phyloP scores from a whole-genome alignment of 352 stramenopile species.

The Pythium guiyangense region DNA sequence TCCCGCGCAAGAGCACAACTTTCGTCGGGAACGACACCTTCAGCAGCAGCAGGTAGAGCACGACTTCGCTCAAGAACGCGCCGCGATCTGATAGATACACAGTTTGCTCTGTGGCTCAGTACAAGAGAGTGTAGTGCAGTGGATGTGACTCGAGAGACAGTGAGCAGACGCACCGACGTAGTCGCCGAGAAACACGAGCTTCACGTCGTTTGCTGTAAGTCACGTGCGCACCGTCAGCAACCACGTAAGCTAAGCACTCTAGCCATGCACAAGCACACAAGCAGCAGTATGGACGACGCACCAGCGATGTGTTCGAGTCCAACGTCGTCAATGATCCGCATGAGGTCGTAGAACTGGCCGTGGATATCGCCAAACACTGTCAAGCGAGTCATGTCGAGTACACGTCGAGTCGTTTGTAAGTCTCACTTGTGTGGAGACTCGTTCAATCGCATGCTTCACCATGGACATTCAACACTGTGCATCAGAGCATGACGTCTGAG shows the following conservation, averaged over 20 bases:
- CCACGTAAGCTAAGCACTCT: no score
- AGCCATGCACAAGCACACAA: no score
- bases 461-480: neutral
- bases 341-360: slow-evolving; percentile 78
- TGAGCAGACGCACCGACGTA: slow-evolving; percentile 46
- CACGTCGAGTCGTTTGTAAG: no score
- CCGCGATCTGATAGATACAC: slow-evolving; percentile 43
- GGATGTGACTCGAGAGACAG: neutral
- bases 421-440: no score
- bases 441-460: no score
- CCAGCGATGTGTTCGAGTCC: slow-evolving; percentile 29
- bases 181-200: slow-evolving; percentile 71
- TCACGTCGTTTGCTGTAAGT: slow-evolving; percentile 32
- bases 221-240: neutral
- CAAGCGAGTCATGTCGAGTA: neutral
- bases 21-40: slow-evolving; percentile 59
- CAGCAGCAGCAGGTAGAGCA: slow-evolving; percentile 71
- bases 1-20: slow-evolving; percentile 67
- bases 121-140: no score
- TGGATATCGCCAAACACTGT: slow-evolving; percentile 80
- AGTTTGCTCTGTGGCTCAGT: neutral
- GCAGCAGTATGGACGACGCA: slow-evolving; percentile 13
- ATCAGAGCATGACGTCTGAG: neutral
- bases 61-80: slow-evolving; percentile 78
- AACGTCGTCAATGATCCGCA: slow-evolving; percentile 52